Conservation (phyloP, 164 flowering plant genomes). For the Annona squamosa region DNA sequence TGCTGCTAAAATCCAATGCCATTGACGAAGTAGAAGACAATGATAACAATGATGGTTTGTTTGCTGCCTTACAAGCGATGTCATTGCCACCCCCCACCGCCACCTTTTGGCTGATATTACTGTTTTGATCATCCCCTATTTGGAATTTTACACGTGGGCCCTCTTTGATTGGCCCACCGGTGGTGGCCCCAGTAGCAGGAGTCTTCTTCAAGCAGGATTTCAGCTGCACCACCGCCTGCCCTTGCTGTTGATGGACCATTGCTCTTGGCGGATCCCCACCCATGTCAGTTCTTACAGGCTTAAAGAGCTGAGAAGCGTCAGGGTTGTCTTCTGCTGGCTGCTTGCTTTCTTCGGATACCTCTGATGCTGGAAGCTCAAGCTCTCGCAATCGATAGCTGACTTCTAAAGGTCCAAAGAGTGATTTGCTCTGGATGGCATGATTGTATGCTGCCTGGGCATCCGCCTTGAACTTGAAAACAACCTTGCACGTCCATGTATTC, state of each 20-base stretch:
- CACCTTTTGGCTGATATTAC: slow-evolving; percentile 25
- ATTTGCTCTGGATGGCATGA: slow-evolving; percentile 39
- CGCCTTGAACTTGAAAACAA: slow-evolving; percentile 54
- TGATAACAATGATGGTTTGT: slow-evolving; percentile 16
- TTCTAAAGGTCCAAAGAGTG: slow-evolving; percentile 50
- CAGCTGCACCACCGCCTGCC: slow-evolving; percentile 36
- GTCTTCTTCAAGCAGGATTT: slow-evolving; percentile 80
- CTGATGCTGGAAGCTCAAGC: slow-evolving; percentile 30
- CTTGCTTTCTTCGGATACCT: slow-evolving; percentile 26
- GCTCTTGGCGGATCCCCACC: slow-evolving; percentile 13
- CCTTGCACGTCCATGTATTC: slow-evolving; percentile 63
- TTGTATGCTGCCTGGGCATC: slow-evolving; percentile 62
- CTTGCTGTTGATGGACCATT: slow-evolving; percentile 11
- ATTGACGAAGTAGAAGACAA: slow-evolving; percentile 17
- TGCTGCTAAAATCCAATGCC: slow-evolving; percentile 65
- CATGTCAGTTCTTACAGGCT: slow-evolving; percentile 12
- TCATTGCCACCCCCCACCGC: slow-evolving; percentile 37
- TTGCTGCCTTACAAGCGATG: slow-evolving; percentile 27
- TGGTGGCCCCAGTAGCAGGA: slow-evolving; percentile 33
- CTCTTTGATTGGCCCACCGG: slow-evolving; percentile 21
- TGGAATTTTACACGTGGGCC: slow-evolving; percentile 77
- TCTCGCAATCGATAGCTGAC: slow-evolving; percentile 49
- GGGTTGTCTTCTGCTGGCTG: slow-evolving; percentile 29
- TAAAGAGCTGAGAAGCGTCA: slow-evolving; percentile 14
- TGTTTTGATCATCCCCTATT: slow-evolving; percentile 67